Evolutionary conservation across 805 yeast species (phyloP).

Genomic region (Candida sphagnicola): DNA sequence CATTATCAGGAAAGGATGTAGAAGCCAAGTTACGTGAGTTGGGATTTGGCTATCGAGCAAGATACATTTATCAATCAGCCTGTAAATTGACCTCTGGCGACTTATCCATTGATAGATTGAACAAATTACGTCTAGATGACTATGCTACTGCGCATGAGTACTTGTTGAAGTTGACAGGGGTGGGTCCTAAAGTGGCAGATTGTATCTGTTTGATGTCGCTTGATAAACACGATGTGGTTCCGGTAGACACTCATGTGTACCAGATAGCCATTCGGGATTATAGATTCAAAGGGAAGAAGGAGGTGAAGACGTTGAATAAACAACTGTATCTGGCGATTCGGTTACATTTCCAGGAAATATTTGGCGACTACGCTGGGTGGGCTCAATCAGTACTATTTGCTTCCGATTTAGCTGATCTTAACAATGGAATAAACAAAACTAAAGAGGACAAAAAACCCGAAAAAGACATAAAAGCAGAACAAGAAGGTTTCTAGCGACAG

Average conservation of each 20-base stretch:
- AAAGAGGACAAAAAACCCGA: no score
- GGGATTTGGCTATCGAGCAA: conserved; percentile 91
- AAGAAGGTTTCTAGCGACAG: no score
- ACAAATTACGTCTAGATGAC: conserved; percentile 39
- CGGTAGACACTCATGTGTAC: conserved; percentile 93
- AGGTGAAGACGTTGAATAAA: conserved; percentile 43
- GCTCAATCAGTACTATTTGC: conserved; percentile 94
- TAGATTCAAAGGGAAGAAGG: conserved; percentile 46
- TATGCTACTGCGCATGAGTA: conserved; percentile 55
- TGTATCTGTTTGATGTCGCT: conserved; percentile 92
- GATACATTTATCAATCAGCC: conserved; percentile 79
- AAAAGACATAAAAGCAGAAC: neutral
- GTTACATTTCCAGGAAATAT: conserved; percentile 53
- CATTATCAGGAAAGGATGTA: conserved; percentile 35
- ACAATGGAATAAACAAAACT: conserved; percentile 53
- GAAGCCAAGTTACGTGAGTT: conserved; percentile 41
- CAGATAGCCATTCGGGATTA: conserved; percentile 85
- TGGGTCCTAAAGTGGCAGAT: conserved; percentile 98
- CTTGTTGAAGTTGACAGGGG: conserved; percentile 71
- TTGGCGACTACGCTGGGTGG: conserved; percentile 98
- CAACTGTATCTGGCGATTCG: conserved; percentile 56
- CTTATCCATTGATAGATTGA: conserved; percentile 32
- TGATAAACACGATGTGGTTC: conserved; percentile 82
- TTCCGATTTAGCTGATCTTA: conserved; percentile 69
- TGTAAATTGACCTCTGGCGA: conserved; percentile 38